Evolutionary conservation across 2,329 filamentous ascomycete genomes (phyloP).

Genomic region (Calonectria crousiana): DNA sequence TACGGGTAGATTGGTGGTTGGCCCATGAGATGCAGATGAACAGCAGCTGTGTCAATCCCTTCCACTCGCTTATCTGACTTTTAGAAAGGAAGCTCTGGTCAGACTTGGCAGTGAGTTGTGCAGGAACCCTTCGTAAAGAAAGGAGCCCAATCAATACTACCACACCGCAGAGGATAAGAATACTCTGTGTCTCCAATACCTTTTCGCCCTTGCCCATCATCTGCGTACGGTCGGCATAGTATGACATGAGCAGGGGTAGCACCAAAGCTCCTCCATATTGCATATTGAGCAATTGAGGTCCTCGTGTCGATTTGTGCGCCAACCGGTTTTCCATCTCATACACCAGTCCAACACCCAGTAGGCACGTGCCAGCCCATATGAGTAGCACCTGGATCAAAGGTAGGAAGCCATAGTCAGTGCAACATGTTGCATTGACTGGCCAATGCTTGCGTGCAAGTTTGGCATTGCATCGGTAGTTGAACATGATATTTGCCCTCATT

Average conservation of each 20-base stretch:
- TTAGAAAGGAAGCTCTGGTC: conserved; percentile 48
- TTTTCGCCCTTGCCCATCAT: conserved; percentile 45
- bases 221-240: conserved; percentile 47
- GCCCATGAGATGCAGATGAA: conserved; percentile 57
- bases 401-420: conserved; percentile 56
- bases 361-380: no score
- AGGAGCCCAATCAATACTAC: conserved; percentile 25
- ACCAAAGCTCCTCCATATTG: conserved; percentile 36
- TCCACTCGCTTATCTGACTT: conserved; percentile 73
- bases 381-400: no score
- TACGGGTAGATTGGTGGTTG: conserved; percentile 61
- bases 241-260: conserved; percentile 43
- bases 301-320: no score
- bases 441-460: conserved; percentile 51
- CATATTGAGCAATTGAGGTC: no score
- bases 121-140: conserved; percentile 31
- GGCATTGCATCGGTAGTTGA: conserved; percentile 67
- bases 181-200: conserved; percentile 36
- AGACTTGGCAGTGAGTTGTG: background rate
- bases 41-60: conserved; percentile 71
- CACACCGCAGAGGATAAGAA: conserved; percentile 27
- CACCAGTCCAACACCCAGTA: no score
- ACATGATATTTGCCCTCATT: conserved; percentile 55
- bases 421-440: conserved; percentile 65
- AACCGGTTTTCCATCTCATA: no score